These are phyloP conservation scores for Nakaseomyces glabratus DNA, from an alignment of 1,139 yeast species.

Conservation along the genomic window DNA sequence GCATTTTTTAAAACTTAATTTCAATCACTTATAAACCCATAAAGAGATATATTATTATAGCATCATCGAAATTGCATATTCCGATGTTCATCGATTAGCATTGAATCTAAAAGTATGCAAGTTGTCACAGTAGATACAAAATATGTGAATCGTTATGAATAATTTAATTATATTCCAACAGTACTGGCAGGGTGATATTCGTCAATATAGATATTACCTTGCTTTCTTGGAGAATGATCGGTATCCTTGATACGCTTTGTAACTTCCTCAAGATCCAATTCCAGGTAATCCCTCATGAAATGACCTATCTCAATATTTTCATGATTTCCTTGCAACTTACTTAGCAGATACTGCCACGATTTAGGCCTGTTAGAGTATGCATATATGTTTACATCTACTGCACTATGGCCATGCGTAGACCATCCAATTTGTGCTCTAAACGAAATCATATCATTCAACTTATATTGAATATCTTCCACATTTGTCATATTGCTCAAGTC, in stretches of 20 bases:
- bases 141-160: too few species aligned
- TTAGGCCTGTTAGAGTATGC: constrained; percentile 51
- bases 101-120: too few species aligned
- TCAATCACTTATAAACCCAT: too few species aligned
- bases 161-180: too few species aligned
- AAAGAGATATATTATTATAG: too few species aligned
- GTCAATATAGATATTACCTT: background rate
- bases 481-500: constrained; percentile 25
- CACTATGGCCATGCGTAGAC: constrained; percentile 86
- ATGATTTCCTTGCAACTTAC: constrained; percentile 60
- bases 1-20: too few species aligned
- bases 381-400: constrained; percentile 81
- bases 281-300: constrained; percentile 53
- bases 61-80: too few species aligned
- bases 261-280: constrained; percentile 43
- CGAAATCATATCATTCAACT: constrained; percentile 53
- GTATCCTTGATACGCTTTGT: constrained; percentile 42
- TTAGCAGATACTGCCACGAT: constrained; percentile 35
- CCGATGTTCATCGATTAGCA: too few species aligned
- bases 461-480: constrained; percentile 31
- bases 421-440: constrained; percentile 71
- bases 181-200: constrained; percentile 3
- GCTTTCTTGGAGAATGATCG: constrained; percentile 35
- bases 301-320: constrained; percentile 78
- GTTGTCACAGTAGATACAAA: too few species aligned